These are phyloP conservation scores for Trametes cingulata DNA, from an alignment of 768 basidiomycete species.

Conservation along the genomic window DNA sequence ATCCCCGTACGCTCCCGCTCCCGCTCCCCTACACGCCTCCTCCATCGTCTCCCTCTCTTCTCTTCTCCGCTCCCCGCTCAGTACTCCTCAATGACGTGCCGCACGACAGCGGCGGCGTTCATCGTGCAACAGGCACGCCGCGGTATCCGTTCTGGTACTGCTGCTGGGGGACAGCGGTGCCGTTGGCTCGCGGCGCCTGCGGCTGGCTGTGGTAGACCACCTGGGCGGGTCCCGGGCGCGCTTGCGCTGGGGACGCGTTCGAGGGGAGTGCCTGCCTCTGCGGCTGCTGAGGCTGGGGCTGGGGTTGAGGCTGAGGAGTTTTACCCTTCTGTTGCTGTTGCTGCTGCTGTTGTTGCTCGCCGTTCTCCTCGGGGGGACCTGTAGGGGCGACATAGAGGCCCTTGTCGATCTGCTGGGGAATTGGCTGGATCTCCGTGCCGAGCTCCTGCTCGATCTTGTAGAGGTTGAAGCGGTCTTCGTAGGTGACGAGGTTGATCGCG, in stretches of 20 bases:
- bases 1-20: conserved; percentile 16
- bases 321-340: conserved; percentile 37
- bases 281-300: conserved; percentile 36
- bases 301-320: conserved; percentile 31
- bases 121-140: conserved; percentile 33
- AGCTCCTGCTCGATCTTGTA: conserved; percentile 99
- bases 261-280: conserved; percentile 20
- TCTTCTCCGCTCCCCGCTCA: too few relatives aligned
- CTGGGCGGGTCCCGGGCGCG: conserved; percentile 30
- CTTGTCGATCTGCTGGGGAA: conserved; percentile 89
- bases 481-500: conserved; percentile 97
- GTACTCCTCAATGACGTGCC: too few relatives aligned
- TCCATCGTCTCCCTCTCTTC: not conserved
- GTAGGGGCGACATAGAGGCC: conserved; percentile 89
- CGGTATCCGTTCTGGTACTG: conserved; percentile 30
- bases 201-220: conserved; percentile 34
- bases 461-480: conserved; percentile 96
- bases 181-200: conserved; percentile 30
- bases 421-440: conserved; percentile 96
- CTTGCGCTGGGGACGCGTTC: conserved; percentile 18
- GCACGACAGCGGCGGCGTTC: not conserved
- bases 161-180: conserved; percentile 26
- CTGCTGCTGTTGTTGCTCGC: conserved; percentile 42
- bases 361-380: conserved; percentile 42
- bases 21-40: not conserved